Base-by-base conservation (phyloP, 31 red algal species). In the Asparagopsis taxiformis region DNA sequence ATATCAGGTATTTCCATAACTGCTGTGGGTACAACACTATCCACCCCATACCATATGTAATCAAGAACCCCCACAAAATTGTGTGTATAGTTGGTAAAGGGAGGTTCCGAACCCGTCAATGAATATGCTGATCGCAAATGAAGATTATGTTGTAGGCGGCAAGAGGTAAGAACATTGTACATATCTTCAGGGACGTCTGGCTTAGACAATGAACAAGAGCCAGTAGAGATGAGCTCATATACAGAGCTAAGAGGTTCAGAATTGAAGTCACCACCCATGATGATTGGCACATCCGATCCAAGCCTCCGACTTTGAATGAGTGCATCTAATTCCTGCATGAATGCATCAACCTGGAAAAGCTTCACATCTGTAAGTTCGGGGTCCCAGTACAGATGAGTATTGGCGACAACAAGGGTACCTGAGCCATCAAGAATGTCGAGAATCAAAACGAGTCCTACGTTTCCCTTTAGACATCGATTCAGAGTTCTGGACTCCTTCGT, bases 311-410 rank as follows among this genome's bases (percentile, higher is more conserved):
- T 75, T 39, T 70, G 62, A 16, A 93, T 59, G 7, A 81, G 51
- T 16, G 57, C 16, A 26, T 97, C 93, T 5, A 89, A 73, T 31
- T 97, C 93, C 28, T 98, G 85, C 67, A 93, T 69, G 55, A 98
- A 86, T 20, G 77, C 72, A 35, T 93, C 75, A 24, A 93, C 77
- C 65, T 98, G 94, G 74, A 93, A 98, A 19, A 98, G 31, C 51
- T 98, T 98, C 38, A 98, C 94, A 59, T 98, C 94, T 30, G 89
- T 80, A 22, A 93, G 74, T 29, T 98, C 94, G 35, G 89, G 89
- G 59, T 98, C 90, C 90, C 94, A 93, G 55, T 86, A 93, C 29
- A 93, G 58, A 61, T 98, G 94, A 13, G 91, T 98, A 54, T 98
- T 98, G 17, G 91, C 94, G 10, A 98, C 72, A 7, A 80, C 65